A percentile compares a stretch with the other conserved stretches of the same genome.
phyloP scores from a whole-genome alignment of 2,329 filamentous ascomycete species.

The Epichloe festucae region DNA sequence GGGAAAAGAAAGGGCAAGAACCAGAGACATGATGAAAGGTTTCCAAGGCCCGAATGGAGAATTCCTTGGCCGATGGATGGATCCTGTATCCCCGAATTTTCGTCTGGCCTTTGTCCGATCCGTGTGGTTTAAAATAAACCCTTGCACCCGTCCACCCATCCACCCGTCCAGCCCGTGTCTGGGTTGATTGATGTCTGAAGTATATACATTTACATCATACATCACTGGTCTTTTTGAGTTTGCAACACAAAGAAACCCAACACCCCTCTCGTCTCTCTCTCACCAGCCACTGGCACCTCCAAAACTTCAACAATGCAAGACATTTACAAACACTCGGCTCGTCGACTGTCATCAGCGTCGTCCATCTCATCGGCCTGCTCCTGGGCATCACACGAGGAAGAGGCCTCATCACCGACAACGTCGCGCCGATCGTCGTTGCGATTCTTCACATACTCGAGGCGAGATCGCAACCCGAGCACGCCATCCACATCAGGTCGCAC shows the following conservation, averaged over 20 bases:
- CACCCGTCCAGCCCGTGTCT: not conserved
- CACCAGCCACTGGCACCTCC: not conserved
- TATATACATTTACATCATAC: not conserved
- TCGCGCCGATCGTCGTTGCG: constrained; percentile 13
- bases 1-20: too few relatives aligned
- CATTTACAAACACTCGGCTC: not conserved
- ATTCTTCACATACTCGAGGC: constrained; percentile 2
- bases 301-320: not conserved
- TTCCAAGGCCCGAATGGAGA: constrained; percentile 2
- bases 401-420: constrained; percentile 7
- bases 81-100: not conserved
- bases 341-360: constrained; percentile 1
- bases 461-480: constrained; percentile 6
- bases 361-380: constrained; percentile 3
- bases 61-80: not conserved
- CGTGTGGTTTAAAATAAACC: not conserved
- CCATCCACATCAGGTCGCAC: constrained; percentile 15
- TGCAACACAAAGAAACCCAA: not conserved
- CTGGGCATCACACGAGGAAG: not conserved
- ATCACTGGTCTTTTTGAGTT: not conserved
- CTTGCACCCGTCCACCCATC: not conserved
- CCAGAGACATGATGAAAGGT: not conserved
- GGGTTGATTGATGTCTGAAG: not conserved
- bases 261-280: not conserved
- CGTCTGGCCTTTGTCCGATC: not conserved